Base-by-base conservation (phyloP, 2,329 filamentous ascomycete species). In the Teratosphaeria pseudoeucalypti region DNA sequence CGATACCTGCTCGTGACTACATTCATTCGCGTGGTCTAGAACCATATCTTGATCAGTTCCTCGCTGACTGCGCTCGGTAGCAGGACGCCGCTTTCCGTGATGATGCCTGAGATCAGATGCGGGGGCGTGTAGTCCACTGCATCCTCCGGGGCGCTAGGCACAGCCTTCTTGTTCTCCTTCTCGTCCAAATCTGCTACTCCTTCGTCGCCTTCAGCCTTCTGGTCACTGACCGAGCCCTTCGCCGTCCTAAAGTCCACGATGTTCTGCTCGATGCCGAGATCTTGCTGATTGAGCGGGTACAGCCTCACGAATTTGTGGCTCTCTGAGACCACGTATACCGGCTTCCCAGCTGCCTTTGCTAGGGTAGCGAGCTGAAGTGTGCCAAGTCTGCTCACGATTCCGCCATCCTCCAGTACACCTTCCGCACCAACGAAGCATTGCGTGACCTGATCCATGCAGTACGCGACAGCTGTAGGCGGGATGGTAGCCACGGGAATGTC, bases 261-360 rank as follows among this genome's bases (percentile, higher is more conserved):
- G 37, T 84, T 81, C 74, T 96, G 90, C 70, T 87, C 82, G 65
- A 95, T 85, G 0, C 89, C 89, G 60, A 95, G 77, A 70, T 94
- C 89, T 61, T 86, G 84, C 74, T 96, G 90, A 63, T 87, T 85
- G 26, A 94, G 77, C 1, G 92, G 90, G 68, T 92, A 94, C 58
- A 94, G 81, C 68, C 91, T 83, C 54, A 95, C 90, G 71, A 99
- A 96, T 77, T 99, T 99, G 79, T 99, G 94, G 68, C 89, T 95
- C 78, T 99, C 94, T 1, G 88, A 88, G 5, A 94, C 91, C 19
- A 96, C 91, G 70, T 95, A 96, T 67, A 97, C 90, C 0, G 88
- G 88, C 63, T 89, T 86, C 47, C 86, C 84, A 62, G 82, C 81
- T 14, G 82, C 82, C 68, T 86, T 86, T 5, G 92, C 91, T 57